Conservation (phyloP, 2,329 filamentous ascomycete species). For the Neonectria neomacrospora region DNA sequence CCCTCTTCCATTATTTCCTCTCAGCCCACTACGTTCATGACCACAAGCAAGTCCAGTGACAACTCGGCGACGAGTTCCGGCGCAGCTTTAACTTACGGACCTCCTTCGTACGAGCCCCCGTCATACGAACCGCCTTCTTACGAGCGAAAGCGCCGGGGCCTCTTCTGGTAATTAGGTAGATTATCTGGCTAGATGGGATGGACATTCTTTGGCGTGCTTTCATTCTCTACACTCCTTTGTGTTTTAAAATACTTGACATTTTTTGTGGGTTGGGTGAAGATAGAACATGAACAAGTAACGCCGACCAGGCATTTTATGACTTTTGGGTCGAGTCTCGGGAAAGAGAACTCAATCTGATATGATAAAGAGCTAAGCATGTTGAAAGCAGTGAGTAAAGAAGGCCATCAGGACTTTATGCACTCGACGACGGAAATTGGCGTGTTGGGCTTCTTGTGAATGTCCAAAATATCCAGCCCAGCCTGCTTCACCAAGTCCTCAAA, state of each 20-base stretch:
- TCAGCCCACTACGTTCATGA: slow-evolving; percentile 41
- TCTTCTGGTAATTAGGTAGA: slow-evolving; percentile 22
- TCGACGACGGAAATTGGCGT: slow-evolving; percentile 35
- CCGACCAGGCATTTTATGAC: neutral
- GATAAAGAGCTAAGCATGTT: slow-evolving; percentile 1
- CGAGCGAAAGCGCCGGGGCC: slow-evolving; percentile 35
- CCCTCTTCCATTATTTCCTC: slow-evolving; percentile 17
- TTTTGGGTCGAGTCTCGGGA: neutral
- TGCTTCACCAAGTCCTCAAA: slow-evolving; percentile 40
- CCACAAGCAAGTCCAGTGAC: slow-evolving; percentile 35
- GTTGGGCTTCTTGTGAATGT: slow-evolving; percentile 26
- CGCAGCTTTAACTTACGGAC: slow-evolving; percentile 26
- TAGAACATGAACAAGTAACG: neutral
- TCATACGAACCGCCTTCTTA: slow-evolving; percentile 36
- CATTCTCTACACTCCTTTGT: slow-evolving; percentile 18
- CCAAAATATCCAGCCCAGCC: slow-evolving; percentile 44
- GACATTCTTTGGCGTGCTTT: neutral
- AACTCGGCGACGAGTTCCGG: slow-evolving; percentile 4
- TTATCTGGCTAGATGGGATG: neutral
- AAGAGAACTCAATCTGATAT: neutral
- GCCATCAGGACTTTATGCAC: slow-evolving; percentile 23
- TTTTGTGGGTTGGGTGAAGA: slow-evolving; percentile 4
- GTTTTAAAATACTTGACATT: slow-evolving; percentile 16
- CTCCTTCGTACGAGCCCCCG: slow-evolving; percentile 41
- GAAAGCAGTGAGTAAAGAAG: neutral